Base-by-base conservation (phyloP, 1,139 yeast species). In the Pichia sp. region DNA sequence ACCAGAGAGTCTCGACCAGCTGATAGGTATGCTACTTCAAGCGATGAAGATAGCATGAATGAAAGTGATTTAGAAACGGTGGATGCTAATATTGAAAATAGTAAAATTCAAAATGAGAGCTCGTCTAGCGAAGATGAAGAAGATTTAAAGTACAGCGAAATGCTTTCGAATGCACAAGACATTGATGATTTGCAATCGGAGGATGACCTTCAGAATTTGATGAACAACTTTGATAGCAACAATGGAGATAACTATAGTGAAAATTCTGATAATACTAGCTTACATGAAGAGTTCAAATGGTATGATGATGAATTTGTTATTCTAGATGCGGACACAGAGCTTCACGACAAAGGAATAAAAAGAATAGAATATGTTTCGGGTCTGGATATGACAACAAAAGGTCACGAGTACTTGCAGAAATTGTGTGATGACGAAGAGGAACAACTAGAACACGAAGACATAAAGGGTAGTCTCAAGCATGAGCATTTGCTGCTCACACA, bases 401-500 rank as follows among this genome's bases (percentile, higher is more conserved):
- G 56, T 8, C 50, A 57, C 38, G 55, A 55, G 30, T 53, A 44
- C 40, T 38, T 53, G 13, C 57, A 58, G 51, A 32, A 40, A 7
- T 32, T 55, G 11, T 50, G 52, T 32, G 53, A 55, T 29, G 40
- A 47, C 13, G 61, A 58, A 41, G 44, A 59, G 54, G 8, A 61
- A 56, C 31, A 56, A 52, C 42, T 68, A 30, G 64, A 68, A 29
- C 34, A 56, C 7, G 34, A 32, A 36, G 73, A 70, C 50, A 50
- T 55, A n/a, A 55, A 57, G 45, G 59, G 58, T n/a, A 64, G 70
- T 19, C 51, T 62, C 16, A 59, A 61, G 46, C 60, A 66, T 49
- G 72, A 70, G 46, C 60, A 67, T 51, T 30, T 62, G 1, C 50
- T 67, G 5, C 56, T 70, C 26, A 62, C 64, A 3, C 57, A 57